A percentile compares a stretch with the other conserved stretches of the same genome.
Evolutionary conservation across 2,329 filamentous ascomycete genomes (phyloP).

Genomic region (Xylariales sp.): DNA sequence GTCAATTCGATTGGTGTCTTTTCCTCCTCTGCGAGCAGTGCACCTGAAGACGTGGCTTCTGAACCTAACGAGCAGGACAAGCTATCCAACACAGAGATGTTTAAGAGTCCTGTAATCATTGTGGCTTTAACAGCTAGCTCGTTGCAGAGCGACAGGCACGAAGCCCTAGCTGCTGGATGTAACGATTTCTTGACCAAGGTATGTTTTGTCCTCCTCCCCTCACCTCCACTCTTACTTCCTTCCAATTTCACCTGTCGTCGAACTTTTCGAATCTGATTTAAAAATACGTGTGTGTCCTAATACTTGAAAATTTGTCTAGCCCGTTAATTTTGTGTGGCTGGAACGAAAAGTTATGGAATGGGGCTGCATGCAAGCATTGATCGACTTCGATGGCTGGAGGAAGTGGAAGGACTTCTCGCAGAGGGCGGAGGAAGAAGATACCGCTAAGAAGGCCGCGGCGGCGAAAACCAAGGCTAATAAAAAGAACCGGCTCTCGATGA

Average conservation of each 20-base stretch:
- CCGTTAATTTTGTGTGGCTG: slow-evolving; percentile 95
- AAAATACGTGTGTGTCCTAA: too few relatives aligned
- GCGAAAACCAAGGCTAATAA: slow-evolving; percentile 32
- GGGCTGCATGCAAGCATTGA: slow-evolving; percentile 99
- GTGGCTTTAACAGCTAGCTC: slow-evolving; percentile 93
- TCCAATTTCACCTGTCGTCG: background rate
- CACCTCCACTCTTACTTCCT: slow-evolving; percentile 2
- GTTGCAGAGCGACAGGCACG: slow-evolving; percentile 90
- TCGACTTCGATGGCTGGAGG: slow-evolving; percentile 97
- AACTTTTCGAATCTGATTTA: background rate
- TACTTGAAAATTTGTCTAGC: slow-evolving; percentile 45
- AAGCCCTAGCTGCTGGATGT: slow-evolving; percentile 90
- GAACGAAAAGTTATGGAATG: slow-evolving; percentile 98
- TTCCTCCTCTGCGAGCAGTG: slow-evolving; percentile 59
- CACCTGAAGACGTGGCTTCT: slow-evolving; percentile 39
- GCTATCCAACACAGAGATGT: slow-evolving; percentile 63
- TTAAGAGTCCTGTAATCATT: slow-evolving; percentile 97
- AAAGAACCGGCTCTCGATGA: slow-evolving; percentile 37
- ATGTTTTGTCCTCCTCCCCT: slow-evolving; percentile 20
- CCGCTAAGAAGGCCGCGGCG: slow-evolving; percentile 33
- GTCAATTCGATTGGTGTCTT: slow-evolving; percentile 93
- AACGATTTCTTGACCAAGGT: slow-evolving; percentile 99
- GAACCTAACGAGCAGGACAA: slow-evolving; percentile 62
- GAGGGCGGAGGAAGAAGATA: slow-evolving; percentile 38
- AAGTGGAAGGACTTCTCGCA: slow-evolving; percentile 86